These are phyloP conservation scores for Sarocladium brachiariae DNA, from an alignment of 2,329 filamentous ascomycete genomes.

Conservation along the genomic window DNA sequence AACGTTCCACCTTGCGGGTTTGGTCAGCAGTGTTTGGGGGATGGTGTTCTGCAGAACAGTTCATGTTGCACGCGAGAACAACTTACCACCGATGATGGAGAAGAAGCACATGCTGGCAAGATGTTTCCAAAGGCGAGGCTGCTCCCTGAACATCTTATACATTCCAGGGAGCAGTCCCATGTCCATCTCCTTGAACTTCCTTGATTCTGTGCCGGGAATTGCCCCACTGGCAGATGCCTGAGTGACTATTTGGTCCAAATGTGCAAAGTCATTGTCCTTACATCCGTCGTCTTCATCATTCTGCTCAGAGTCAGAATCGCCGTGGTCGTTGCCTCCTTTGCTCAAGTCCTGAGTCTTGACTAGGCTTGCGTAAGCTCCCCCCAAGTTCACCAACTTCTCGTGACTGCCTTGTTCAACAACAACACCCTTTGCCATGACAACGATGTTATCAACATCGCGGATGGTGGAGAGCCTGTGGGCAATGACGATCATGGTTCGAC, in stretches of 20 bases:
- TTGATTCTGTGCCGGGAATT: conserved; percentile 7
- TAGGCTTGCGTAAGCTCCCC: conserved; percentile 43
- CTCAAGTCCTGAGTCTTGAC: conserved; percentile 38
- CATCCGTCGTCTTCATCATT: conserved; percentile 15
- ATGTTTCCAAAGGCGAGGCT: conserved; percentile 20
- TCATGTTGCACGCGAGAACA: not conserved
- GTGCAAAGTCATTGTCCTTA: conserved; percentile 31
- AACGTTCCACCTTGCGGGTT: conserved; percentile 26
- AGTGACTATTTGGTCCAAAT: conserved; percentile 19
- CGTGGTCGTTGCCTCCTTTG: conserved; percentile 11
- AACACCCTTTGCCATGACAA: conserved; percentile 54
- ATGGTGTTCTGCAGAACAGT: no score
- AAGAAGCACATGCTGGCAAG: conserved; percentile 17
- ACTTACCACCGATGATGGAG: conserved; percentile 22
- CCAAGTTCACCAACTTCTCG: conserved; percentile 42
- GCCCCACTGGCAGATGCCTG: conserved; percentile 18
- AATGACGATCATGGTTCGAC: conserved; percentile 59
- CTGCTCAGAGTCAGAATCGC: conserved; percentile 8
- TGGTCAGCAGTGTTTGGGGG: not conserved
- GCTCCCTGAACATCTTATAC: conserved; percentile 24
- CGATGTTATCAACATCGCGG: conserved; percentile 56
- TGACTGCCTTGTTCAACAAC: conserved; percentile 58
- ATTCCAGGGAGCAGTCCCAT: conserved; percentile 24
- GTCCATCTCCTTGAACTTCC: conserved; percentile 9
- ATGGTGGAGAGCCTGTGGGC: conserved; percentile 55